Conservation (phyloP, 768 basidiomycete species). For the Suillus lakei region DNA sequence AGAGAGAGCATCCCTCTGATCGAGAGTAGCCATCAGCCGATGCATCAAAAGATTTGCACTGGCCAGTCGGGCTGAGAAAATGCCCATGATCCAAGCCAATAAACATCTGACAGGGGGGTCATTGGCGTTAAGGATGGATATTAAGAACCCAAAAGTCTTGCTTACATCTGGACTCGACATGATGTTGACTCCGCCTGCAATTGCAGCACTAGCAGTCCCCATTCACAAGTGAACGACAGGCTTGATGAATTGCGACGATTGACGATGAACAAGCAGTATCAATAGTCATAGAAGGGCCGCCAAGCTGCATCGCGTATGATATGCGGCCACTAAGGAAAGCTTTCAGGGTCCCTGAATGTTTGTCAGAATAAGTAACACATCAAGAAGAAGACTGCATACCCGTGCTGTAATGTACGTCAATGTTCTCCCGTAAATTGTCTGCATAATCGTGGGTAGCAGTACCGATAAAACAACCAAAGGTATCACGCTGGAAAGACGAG, state of each 20-base stretch:
- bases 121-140: constrained; percentile 10
- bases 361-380: not conserved
- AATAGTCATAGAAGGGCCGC: constrained; percentile 72
- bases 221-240: constrained; percentile 64
- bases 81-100: constrained; percentile 70
- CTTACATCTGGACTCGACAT: constrained; percentile 74
- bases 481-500: constrained; percentile 52
- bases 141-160: not conserved
- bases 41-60: constrained; percentile 73
- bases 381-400: constrained; percentile 40
- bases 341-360: constrained; percentile 59
- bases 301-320: constrained; percentile 67
- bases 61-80: constrained; percentile 68
- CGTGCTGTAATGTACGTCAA: constrained; percentile 75
- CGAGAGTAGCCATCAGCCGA: constrained; percentile 77
- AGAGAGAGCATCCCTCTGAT: constrained; percentile 71
- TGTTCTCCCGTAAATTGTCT: constrained; percentile 62
- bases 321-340: constrained; percentile 75
- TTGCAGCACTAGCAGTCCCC: constrained; percentile 68
- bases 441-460: constrained; percentile 72
- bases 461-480: constrained; percentile 71
- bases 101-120: constrained; percentile 54
- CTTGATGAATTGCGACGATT: constrained; percentile 69
- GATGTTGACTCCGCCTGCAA: constrained; percentile 78
- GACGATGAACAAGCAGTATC: constrained; percentile 83